Conservation (phyloP, 2,329 filamentous ascomycete genomes). For the Geosmithia flava region DNA sequence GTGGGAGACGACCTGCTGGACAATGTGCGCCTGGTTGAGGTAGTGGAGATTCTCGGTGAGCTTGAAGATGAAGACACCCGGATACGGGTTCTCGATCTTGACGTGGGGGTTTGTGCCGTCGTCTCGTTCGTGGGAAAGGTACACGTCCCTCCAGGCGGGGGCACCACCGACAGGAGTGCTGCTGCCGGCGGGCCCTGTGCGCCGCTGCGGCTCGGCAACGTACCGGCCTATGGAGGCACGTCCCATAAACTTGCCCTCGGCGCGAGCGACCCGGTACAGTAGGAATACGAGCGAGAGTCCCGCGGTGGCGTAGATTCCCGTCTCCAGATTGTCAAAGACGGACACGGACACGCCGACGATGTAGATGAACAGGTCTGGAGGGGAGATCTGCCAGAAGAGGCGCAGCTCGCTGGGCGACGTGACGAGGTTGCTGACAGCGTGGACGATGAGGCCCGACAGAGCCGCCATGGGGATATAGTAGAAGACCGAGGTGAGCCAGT, state of each 20-base stretch:
- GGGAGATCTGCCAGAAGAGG: slow-evolving; percentile 79
- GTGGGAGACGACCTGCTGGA: slow-evolving; percentile 31
- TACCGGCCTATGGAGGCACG: slow-evolving; percentile 65
- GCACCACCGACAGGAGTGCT: neutral
- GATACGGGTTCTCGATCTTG: slow-evolving; percentile 31
- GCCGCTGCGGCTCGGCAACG: slow-evolving; percentile 52
- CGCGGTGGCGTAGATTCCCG: slow-evolving; percentile 77
- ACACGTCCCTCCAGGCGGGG: slow-evolving; percentile 23
- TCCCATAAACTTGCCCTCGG: slow-evolving; percentile 66
- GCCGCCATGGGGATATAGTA: slow-evolving; percentile 74
- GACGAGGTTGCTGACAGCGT: slow-evolving; percentile 77
- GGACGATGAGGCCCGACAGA: slow-evolving; percentile 77
- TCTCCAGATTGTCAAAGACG: slow-evolving; percentile 70
- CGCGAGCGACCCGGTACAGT: slow-evolving; percentile 67
- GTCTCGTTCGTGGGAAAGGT: slow-evolving; percentile 32
- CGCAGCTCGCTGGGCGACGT: slow-evolving; percentile 74
- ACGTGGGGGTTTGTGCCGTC: slow-evolving; percentile 38
- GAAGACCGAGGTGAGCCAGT: slow-evolving; percentile 72
- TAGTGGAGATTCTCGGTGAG: slow-evolving; percentile 45
- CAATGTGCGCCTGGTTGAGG: slow-evolving; percentile 38
- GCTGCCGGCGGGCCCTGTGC: neutral
- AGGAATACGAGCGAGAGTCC: slow-evolving; percentile 56
- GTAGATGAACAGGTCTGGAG: slow-evolving; percentile 74
- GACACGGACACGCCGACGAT: slow-evolving; percentile 75
- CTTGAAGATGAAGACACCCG: slow-evolving; percentile 42